Conservation (phyloP, 1,284 basidiomycete genomes). For the Rhodofomes roseus region DNA sequence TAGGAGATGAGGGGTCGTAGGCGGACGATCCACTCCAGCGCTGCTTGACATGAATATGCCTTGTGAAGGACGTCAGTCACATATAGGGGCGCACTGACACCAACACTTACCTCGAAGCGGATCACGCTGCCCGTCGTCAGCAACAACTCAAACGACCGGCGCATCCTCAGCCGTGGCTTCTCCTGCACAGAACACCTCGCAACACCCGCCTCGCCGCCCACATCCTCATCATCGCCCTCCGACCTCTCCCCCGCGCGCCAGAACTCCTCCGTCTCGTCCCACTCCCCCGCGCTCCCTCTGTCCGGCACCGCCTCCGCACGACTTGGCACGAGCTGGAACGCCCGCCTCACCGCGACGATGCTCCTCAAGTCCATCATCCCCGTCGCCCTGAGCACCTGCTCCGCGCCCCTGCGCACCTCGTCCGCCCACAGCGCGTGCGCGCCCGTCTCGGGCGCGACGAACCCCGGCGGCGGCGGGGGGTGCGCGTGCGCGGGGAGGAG, state of each 20-base stretch:
- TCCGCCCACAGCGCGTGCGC: slow-evolving; percentile 39
- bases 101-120: slow-evolving; percentile 62
- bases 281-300: slow-evolving; percentile 17
- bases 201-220: slow-evolving; percentile 64
- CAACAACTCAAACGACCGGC: slow-evolving; percentile 75
- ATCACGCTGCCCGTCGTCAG: slow-evolving; percentile 66
- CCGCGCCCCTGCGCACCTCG: slow-evolving; percentile 59
- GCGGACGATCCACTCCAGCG: slow-evolving; percentile 76
- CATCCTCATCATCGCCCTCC: slow-evolving; percentile 53
- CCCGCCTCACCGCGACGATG: slow-evolving; percentile 62
- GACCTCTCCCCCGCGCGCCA: slow-evolving; percentile 35
- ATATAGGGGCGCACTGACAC: not conserved
- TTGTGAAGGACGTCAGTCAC: slow-evolving; percentile 23
- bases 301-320: slow-evolving; percentile 32
- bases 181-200: slow-evolving; percentile 32
- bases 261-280: slow-evolving; percentile 38
- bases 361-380: slow-evolving; percentile 68
- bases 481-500: slow-evolving; percentile 50
- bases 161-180: slow-evolving; percentile 49
- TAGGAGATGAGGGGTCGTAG: slow-evolving; percentile 67
- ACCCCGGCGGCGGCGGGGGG: slow-evolving; percentile 67
- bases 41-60: slow-evolving; percentile 60
- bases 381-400: slow-evolving; percentile 64
- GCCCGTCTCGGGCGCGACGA: slow-evolving; percentile 25
- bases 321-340: slow-evolving; percentile 44